These are phyloP conservation scores for Suillus hirtellus DNA, from an alignment of 768 basidiomycete genomes.

Conservation along the genomic window DNA sequence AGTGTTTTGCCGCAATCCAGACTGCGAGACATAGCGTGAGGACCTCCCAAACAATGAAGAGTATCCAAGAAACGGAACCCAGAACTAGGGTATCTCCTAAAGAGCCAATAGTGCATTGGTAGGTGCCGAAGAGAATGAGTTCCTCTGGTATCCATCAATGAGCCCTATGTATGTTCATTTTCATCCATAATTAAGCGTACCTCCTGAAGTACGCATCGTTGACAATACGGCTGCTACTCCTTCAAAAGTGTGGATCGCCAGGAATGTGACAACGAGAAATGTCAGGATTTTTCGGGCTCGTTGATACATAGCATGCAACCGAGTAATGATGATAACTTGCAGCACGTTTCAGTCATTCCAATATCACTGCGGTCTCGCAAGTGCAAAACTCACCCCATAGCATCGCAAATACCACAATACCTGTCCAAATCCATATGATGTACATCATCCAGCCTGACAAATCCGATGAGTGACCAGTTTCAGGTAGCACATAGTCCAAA, in stretches of 20 bases:
- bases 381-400: not conserved
- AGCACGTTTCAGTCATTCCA: not conserved
- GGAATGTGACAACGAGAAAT: not conserved
- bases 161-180: not conserved
- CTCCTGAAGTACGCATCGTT: not conserved
- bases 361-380: not conserved
- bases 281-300: no score
- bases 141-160: not conserved
- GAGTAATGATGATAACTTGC: no score
- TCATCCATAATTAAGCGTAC: not conserved
- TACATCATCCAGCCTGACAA: no score
- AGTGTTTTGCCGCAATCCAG: not conserved
- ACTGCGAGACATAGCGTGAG: not conserved
- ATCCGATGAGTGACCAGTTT: no score
- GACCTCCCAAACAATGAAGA: not conserved
- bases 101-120: not conserved
- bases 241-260: not conserved
- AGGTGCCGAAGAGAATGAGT: not conserved
- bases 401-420: not conserved
- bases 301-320: no score
- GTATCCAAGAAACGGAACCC: not conserved
- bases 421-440: no score
- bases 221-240: accelerated
- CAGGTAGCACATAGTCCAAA: not conserved
- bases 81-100: not conserved